phyloP scores from a whole-genome alignment of 2,329 filamentous ascomycete species.

The Phoma sp. region DNA sequence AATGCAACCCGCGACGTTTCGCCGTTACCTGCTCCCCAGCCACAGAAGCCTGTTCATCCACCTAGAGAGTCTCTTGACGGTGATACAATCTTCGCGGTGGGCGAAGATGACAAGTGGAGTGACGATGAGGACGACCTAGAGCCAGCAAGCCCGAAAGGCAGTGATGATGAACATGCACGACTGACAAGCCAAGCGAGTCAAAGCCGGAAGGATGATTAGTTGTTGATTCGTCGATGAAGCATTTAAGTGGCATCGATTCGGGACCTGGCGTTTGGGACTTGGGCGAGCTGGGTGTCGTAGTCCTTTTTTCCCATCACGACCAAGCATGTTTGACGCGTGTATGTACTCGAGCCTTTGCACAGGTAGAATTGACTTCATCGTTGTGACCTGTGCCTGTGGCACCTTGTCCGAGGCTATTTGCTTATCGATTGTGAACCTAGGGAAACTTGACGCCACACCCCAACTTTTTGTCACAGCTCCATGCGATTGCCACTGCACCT shows the following conservation, averaged over 20 bases:
- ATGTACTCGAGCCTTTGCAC: background rate
- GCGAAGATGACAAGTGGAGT: conserved; percentile 84
- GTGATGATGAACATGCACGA: conserved; percentile 38
- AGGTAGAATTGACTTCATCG: background rate
- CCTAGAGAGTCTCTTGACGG: conserved; percentile 74
- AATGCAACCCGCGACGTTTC: conserved; percentile 48
- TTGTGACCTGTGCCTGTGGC: background rate
- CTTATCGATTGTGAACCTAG: conserved; percentile 18
- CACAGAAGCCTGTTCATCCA: conserved; percentile 56
- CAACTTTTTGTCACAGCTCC: conserved; percentile 21
- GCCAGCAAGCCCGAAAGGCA: conserved; percentile 59
- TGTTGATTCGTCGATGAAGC: background rate
- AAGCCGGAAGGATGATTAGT: conserved; percentile 42
- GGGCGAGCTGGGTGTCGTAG: background rate
- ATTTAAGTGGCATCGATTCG: conserved; percentile 12
- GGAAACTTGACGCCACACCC: conserved; percentile 23
- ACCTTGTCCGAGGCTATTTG: conserved; percentile 1
- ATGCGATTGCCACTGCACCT: background rate
- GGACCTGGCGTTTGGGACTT: background rate
- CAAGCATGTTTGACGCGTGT: conserved; percentile 5
- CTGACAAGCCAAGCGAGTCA: conserved; percentile 39
- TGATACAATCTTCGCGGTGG: conserved; percentile 95
- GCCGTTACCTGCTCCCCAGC: conserved; percentile 60
- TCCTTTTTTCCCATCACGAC: conserved; percentile 6
- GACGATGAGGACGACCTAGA: conserved; percentile 68